Evolutionary conservation across 768 basidiomycete species (phyloP), one percentile per base, ranked within the genome.

Genomic region (Tylopilus sp.): DNA sequence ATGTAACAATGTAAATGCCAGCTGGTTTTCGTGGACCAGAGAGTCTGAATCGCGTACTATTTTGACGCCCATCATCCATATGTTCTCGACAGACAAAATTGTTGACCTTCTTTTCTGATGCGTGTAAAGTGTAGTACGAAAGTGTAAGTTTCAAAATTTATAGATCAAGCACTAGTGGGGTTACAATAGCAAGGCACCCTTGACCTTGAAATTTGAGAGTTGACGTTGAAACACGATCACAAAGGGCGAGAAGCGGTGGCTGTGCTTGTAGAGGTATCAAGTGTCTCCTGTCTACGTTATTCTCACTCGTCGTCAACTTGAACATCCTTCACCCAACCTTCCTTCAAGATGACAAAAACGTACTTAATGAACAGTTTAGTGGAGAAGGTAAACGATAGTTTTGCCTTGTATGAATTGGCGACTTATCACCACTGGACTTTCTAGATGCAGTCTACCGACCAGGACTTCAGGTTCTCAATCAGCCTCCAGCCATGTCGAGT

Each of bases 401-500:
- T 36, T 28, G n/a, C 50, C 22, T 26, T 19, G 25, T 11, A 22
- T 25, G 16, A 48, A 34, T 17, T 45, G 22, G 42, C 45, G 37
- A 19, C 37, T 58, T n/a, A 59, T 44, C 17, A 38, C 44, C 3
- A 10, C 48, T 38, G 30, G 45, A 19, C 48, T 50, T 21, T 66
- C 40, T 58, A 92, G 91, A 92, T 92, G 90, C 84, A 87, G 74
- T 91, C 89, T 59, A 84, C 82, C 57, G 90, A 93, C 82, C 89
- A 91, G 76, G 91, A 93, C 73, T 92, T 91, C 71, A 79, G 90
- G 90, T 91, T 54, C 29, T 74, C 54, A 29, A 55, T 65, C 56
- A 50, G 30, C 41, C 42, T 38, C 49, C 47, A 54, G 38, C 53
- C 58, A 56, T 59, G 59, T 62, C 31, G 60, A 54, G 58, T 57